phyloP scores from a whole-genome alignment of 2,329 filamentous ascomycete genomes.

The Aspergillus unguis region DNA sequence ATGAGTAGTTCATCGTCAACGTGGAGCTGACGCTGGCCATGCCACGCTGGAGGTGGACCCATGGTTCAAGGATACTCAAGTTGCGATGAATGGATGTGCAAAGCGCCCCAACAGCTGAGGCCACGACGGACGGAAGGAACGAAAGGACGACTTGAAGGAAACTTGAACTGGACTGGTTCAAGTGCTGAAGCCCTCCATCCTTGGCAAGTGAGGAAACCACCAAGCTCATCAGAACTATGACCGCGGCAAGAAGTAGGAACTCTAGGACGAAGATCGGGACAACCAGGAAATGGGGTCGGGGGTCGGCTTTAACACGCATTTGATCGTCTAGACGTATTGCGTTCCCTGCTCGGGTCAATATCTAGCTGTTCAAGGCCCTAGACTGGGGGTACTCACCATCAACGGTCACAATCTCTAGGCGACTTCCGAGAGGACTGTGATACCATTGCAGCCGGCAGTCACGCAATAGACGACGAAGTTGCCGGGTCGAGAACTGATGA shows the following conservation, averaged over 20 bases:
- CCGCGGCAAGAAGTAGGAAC: constrained; percentile 29
- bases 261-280: constrained; percentile 35
- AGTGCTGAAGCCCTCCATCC: constrained; percentile 30
- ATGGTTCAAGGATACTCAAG: constrained; percentile 33
- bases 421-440: constrained; percentile 24
- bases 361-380: neutral
- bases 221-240: constrained; percentile 31
- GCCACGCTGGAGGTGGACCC: constrained; percentile 35
- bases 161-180: constrained; percentile 32
- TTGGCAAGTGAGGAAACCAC: constrained; percentile 27
- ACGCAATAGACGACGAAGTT: constrained; percentile 29
- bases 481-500: constrained; percentile 34
- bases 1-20: constrained; percentile 32
- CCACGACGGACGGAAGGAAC: constrained; percentile 31
- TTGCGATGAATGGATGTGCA: constrained; percentile 36
- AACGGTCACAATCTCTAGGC: constrained; percentile 28
- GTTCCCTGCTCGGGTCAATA: constrained; percentile 18
- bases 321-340: constrained; percentile 25
- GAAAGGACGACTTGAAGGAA: constrained; percentile 32
- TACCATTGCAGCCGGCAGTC: constrained; percentile 31
- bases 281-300: constrained; percentile 33
- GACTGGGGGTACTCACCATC: constrained; percentile 22
- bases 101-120: constrained; percentile 30
- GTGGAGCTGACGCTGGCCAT: constrained; percentile 25
- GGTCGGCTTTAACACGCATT: constrained; percentile 26